These are phyloP conservation scores for Amphibolis antarctica DNA, from an alignment of 106 monocot genomes.

Conservation along the genomic window DNA sequence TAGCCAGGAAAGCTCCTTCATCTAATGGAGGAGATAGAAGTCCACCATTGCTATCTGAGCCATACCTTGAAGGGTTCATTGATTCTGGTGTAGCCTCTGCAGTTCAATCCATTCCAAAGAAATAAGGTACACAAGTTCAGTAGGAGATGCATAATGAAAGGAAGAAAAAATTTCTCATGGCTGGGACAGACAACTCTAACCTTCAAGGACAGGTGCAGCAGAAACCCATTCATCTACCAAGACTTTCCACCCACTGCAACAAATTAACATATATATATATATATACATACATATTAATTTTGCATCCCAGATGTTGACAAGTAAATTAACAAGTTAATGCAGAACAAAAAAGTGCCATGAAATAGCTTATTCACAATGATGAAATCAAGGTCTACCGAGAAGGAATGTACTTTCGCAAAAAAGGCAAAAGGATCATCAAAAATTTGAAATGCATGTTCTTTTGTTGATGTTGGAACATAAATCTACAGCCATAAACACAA, in stretches of 20 bases:
- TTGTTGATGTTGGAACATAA: too few species aligned
- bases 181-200: background rate
- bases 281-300: too few species aligned
- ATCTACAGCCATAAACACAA: too few species aligned
- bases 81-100: conserved; percentile 53
- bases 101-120: background rate
- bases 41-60: conserved; percentile 35
- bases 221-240: conserved; percentile 68
- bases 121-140: background rate
- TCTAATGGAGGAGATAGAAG: conserved; percentile 89
- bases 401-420: too few species aligned
- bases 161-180: background rate
- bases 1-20: conserved; percentile 52
- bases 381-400: too few species aligned
- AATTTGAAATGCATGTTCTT: too few species aligned
- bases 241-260: conserved; percentile 72
- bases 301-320: too few species aligned
- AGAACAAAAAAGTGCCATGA: too few species aligned
- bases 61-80: conserved; percentile 20
- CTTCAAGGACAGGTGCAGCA: conserved; percentile 29
- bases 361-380: too few species aligned
- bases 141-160: background rate
- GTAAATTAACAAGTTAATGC: too few species aligned
- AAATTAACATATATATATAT: too few species aligned
- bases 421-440: too few species aligned